A percentile compares a stretch with the other conserved stretches of the same genome.
Evolutionary conservation across 768 basidiomycete genomes (phyloP).

Genomic region (Clathrus columnatus): DNA sequence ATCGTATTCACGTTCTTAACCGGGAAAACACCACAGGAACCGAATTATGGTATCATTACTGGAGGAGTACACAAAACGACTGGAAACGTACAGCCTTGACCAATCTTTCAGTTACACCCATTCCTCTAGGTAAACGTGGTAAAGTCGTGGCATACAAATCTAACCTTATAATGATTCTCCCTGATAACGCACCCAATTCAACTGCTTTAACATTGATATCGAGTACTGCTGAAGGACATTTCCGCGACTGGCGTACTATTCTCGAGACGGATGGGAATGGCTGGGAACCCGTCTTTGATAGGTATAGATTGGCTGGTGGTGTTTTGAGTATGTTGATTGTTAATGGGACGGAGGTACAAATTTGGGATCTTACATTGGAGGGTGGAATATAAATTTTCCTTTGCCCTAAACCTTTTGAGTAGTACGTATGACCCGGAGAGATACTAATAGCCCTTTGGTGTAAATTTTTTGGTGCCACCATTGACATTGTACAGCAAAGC

Average conservation of each 20-base stretch:
- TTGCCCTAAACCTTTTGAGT: too few species aligned
- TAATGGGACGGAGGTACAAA: constrained; percentile 23
- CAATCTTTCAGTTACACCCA: constrained; percentile 29
- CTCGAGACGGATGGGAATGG: constrained; percentile 26
- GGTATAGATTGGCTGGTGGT: constrained; percentile 24
- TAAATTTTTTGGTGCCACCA: too few species aligned
- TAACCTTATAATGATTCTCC: constrained; percentile 23
- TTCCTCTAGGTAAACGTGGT: constrained; percentile 31
- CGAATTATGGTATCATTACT: constrained; percentile 21
- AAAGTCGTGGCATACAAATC: constrained; percentile 20
- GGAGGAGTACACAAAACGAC: constrained; percentile 7
- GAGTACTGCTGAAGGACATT: constrained; percentile 24
- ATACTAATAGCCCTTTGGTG: too few species aligned
- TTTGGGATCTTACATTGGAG: constrained; percentile 20
- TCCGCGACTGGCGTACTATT: constrained; percentile 25
- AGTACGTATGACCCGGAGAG: too few species aligned
- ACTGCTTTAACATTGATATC: constrained; percentile 24
- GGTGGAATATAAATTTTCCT: too few species aligned
- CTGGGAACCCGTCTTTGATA: constrained; percentile 28
- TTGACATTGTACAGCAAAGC: too few species aligned
- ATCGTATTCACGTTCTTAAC: constrained; percentile 26
- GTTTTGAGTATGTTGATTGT: constrained; percentile 27
- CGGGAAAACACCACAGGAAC: constrained; percentile 29
- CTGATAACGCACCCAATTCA: constrained; percentile 27
- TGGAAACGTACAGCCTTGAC: constrained; percentile 28